These are phyloP conservation scores for Stenocarpella maydis DNA, from an alignment of 2,329 filamentous ascomycete species.

Conservation along the genomic window DNA sequence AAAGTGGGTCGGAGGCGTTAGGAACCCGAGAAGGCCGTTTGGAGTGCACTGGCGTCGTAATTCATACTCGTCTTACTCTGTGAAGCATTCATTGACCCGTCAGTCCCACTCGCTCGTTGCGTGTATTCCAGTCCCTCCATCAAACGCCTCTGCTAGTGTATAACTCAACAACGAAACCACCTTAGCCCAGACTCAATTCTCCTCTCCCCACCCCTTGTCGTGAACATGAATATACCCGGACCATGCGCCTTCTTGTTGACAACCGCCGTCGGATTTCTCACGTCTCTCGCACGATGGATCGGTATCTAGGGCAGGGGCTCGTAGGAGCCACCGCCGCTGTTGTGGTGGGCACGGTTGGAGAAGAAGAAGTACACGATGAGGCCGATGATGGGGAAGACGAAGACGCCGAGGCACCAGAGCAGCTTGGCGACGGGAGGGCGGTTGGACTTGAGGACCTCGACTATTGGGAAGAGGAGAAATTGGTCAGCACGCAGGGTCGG, in stretches of 20 bases:
- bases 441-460: conserved; percentile 71
- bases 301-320: conserved; percentile 52
- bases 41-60: not conserved
- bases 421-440: conserved; percentile 65
- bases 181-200: not conserved
- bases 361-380: conserved; percentile 71
- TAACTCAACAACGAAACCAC: not conserved
- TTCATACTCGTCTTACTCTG: not conserved
- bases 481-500: not conserved
- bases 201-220: no score
- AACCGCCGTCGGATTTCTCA: not conserved
- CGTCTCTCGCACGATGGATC: no score
- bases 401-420: conserved; percentile 69
- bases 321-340: conserved; percentile 59
- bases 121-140: not conserved
- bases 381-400: conserved; percentile 70
- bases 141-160: not conserved
- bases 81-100: not conserved
- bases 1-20: not conserved
- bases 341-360: conserved; percentile 66
- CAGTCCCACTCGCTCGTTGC: not conserved
- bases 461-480: conserved; percentile 45
- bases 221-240: no score
- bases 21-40: not conserved
- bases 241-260: not conserved